These are phyloP conservation scores for Lactarius quietus DNA, from an alignment of 768 basidiomycete genomes.

Conservation along the genomic window DNA sequence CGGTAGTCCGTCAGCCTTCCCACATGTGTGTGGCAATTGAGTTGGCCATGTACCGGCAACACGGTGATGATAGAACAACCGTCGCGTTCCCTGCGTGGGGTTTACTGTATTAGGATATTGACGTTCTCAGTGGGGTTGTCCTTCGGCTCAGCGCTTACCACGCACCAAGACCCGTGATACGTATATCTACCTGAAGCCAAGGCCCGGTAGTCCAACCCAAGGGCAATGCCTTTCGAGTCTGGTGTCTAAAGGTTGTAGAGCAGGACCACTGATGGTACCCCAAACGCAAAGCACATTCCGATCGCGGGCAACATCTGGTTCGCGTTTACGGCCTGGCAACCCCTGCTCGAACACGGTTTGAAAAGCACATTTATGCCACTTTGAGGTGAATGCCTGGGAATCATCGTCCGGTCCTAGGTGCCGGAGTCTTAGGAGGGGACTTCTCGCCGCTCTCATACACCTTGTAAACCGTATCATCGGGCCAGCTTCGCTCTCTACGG, in stretches of 20 bases:
- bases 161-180: not conserved
- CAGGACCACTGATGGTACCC: not conserved
- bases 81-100: not conserved
- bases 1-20: not conserved
- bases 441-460: not conserved
- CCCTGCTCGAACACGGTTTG: not conserved
- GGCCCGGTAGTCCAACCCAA: not conserved
- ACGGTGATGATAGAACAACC: not conserved
- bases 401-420: not conserved
- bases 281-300: not conserved
- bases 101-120: not conserved
- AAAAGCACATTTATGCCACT: not conserved
- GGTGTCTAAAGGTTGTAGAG: not conserved
- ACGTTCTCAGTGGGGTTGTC: not conserved
- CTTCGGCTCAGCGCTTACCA: too few relatives aligned
- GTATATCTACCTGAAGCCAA: not conserved
- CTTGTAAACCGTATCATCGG: not conserved
- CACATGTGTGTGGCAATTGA: not conserved
- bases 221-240: not conserved
- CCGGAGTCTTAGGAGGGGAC: not conserved
- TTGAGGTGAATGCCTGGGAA: not conserved
- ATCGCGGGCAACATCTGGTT: conserved; percentile 4
- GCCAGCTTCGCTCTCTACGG: not conserved
- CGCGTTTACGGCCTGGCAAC: conserved; percentile 5
- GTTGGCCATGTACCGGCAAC: not conserved